Percentiles rank a stretch among this genome's conserved stretches.
phyloP scores from a whole-genome alignment of 108 stramenopile species.

The Aurantiochytrium sp. region DNA sequence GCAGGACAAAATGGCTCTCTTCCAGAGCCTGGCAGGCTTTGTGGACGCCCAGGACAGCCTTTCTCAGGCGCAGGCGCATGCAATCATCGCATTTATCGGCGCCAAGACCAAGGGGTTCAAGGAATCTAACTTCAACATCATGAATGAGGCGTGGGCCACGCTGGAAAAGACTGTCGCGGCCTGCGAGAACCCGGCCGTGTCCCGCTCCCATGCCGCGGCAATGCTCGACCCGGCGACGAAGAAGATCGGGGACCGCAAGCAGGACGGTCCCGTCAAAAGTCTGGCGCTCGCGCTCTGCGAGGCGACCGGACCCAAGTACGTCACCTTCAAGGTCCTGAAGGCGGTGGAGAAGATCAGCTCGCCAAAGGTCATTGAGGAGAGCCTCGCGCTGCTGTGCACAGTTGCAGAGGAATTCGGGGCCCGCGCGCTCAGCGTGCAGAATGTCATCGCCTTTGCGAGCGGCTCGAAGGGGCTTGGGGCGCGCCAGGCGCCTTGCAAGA shows the following conservation, averaged over 20 bases:
- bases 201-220: neutral
- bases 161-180: neutral
- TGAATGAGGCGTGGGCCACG: neutral
- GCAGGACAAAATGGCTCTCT: neutral
- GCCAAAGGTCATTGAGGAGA: neutral
- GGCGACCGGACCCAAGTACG: neutral
- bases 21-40: neutral
- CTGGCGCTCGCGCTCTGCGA: neutral
- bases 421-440: neutral
- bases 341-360: neutral
- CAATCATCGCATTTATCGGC: neutral
- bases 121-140: conserved; percentile 25
- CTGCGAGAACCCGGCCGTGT: neutral
- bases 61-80: neutral
- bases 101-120: neutral
- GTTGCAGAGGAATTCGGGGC: conserved; percentile 8
- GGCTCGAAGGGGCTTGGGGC: conserved; percentile 19
- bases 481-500: conserved; percentile 2
- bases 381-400: neutral
- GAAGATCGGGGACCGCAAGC: conserved; percentile 4
- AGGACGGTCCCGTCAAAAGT: neutral
- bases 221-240: neutral
- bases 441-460: neutral
- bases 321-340: neutral
- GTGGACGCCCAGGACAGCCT: neutral